phyloP scores from a whole-genome alignment of 2,329 filamentous ascomycete species.

The Colletotrichum salicis region DNA sequence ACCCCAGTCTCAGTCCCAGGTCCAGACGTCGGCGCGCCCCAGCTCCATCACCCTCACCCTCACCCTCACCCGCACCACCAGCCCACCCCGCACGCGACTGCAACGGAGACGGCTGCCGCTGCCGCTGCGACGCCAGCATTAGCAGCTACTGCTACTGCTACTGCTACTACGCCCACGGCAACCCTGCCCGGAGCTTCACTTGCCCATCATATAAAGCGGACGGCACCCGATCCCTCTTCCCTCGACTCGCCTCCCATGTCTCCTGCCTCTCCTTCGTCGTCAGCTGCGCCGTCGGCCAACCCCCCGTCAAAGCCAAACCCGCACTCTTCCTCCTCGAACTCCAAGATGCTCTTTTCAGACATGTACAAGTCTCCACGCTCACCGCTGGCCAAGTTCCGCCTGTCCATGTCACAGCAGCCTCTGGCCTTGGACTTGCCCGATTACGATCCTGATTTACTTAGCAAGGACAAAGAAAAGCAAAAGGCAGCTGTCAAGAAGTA shows the following conservation, averaged over 20 bases:
- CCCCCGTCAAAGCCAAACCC: slow-evolving; percentile 19
- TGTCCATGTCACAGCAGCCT: slow-evolving; percentile 39
- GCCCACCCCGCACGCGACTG: slow-evolving; percentile 31
- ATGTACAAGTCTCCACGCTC: slow-evolving; percentile 67
- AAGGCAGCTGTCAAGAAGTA: slow-evolving; percentile 71
- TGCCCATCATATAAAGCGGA: slow-evolving; percentile 22
- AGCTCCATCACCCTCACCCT: background rate
- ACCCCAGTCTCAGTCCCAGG: slow-evolving; percentile 12
- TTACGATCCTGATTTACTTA: slow-evolving; percentile 70
- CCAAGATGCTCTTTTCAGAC: slow-evolving; percentile 68
- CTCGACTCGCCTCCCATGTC: slow-evolving; percentile 18
- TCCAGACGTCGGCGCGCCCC: slow-evolving; percentile 29
- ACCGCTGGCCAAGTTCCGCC: slow-evolving; percentile 63
- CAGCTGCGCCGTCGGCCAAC: slow-evolving; percentile 23
- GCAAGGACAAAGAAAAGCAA: slow-evolving; percentile 70
- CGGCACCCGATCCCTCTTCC: background rate
- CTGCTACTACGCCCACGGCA: slow-evolving; percentile 10
- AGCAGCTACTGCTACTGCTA: slow-evolving; percentile 11
- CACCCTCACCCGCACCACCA: slow-evolving; percentile 19
- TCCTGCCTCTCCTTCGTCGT: slow-evolving; percentile 1
- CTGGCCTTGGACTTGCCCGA: slow-evolving; percentile 50
- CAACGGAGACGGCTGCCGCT: slow-evolving; percentile 16
- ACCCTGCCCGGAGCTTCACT: slow-evolving; percentile 27
- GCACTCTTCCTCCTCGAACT: slow-evolving; percentile 29
- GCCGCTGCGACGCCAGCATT: slow-evolving; percentile 35